Base-by-base conservation (phyloP, 805 yeast species). In the Spathaspora girioi region DNA sequence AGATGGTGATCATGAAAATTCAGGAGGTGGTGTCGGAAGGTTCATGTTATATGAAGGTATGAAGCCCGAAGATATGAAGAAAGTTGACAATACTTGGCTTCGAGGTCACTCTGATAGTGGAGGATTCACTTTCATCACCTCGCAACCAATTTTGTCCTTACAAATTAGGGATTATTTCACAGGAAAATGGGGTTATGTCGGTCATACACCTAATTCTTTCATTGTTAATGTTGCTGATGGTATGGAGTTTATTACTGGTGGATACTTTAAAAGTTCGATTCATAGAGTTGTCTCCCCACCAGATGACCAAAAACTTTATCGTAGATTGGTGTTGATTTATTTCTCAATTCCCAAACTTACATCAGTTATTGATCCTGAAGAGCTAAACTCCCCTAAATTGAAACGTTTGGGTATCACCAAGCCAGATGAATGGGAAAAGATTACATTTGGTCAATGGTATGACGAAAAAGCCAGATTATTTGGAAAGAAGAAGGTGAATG, bases 381-480 rank as follows among this genome's bases (percentile, higher is more conserved):
- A 59, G 2, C 56, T 65, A 45, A 57, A 60, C 32, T 61, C 65
- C 3, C 65, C 65, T 1, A 65, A 64, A 49, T 55, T 65, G 35
- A 44, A 56, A 35, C 48, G 59, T 32, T 50, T 65, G 23, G 68
- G 69, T 20, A 46, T 54, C 43, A 47, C 23, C 23, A 62, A 60
- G 41, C 67, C 66, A 1, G 35, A 52, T 14, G 68, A 64, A 51
- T 66, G 70, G 70, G 64, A 64, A 9, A 59, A 57, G 46, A 66
- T 66, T 23, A 58, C 63, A 3, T 66, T 61, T 50, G 53, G 52
- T 12, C 58, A 62, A 45, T 65, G 70, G 70, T 65, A 75, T 49
- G 71, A 71, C 19, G 79, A 73, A 47, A 78, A 78, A 55, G 78
- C 77, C 2, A 61, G 76, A 43, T 65, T 76, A 19, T 77, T 77